These are phyloP conservation scores for Pyricularia sp. DNA, from an alignment of 2,329 filamentous ascomycete genomes.

Conservation along the genomic window DNA sequence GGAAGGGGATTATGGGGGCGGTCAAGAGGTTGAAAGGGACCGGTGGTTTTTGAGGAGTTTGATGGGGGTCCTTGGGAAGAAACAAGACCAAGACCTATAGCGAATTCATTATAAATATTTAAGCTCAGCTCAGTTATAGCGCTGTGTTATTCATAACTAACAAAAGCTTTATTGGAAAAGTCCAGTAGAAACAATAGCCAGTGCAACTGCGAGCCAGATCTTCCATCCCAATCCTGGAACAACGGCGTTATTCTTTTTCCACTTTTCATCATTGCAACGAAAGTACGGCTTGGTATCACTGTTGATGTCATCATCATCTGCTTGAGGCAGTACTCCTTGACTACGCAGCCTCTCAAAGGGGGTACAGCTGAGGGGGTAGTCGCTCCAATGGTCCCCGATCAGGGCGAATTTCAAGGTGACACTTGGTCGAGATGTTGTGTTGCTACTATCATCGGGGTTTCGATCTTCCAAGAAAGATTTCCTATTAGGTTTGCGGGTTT, in stretches of 20 bases:
- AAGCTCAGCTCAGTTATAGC: no score
- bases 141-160: no score
- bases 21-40: slow-evolving; percentile 47
- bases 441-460: background rate
- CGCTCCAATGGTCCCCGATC: background rate
- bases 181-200: background rate
- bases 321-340: background rate
- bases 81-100: no score
- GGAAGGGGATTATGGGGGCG: slow-evolving; percentile 46
- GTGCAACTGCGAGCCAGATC: background rate
- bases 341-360: background rate
- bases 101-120: no score
- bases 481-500: background rate
- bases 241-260: background rate
- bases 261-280: background rate
- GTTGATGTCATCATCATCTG: background rate
- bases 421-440: background rate
- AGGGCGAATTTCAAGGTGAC: background rate
- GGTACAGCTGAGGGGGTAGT: background rate
- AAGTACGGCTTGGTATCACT: background rate
- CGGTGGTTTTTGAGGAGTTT: slow-evolving; percentile 37
- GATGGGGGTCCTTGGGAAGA: background rate
- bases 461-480: background rate
- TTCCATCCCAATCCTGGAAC: background rate
- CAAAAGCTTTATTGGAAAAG: background rate